A percentile compares a stretch with the other conserved stretches of the same genome.
These are phyloP conservation scores for Sarocladiaceae sp. DNA, from an alignment of 2,329 filamentous ascomycete genomes.

Conservation along the genomic window DNA sequence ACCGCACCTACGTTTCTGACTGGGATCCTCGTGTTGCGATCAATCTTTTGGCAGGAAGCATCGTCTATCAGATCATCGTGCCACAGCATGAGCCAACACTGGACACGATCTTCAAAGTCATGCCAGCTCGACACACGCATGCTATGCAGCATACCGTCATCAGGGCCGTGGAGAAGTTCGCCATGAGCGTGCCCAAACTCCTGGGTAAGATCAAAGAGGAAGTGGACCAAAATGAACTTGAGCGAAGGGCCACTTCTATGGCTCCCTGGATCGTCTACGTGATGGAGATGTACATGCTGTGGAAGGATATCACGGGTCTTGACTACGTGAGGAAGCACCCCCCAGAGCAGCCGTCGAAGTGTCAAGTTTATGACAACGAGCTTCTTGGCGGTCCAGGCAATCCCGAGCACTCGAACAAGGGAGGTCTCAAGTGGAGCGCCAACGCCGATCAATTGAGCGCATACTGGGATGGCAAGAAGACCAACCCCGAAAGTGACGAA, in stretches of 20 bases:
- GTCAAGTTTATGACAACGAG: background rate
- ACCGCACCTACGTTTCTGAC: background rate
- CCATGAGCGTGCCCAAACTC: background rate
- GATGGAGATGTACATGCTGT: background rate
- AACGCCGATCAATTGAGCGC: too few relatives aligned
- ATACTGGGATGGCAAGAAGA: too few relatives aligned
- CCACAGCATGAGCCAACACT: background rate
- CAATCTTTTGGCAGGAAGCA: background rate
- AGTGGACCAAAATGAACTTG: background rate
- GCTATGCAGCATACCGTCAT: background rate
- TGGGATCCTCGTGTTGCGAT: background rate
- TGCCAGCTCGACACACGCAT: background rate
- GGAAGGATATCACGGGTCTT: slow-evolving; percentile 3
- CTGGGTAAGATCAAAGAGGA: background rate
- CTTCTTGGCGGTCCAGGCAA: background rate
- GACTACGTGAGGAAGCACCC: background rate
- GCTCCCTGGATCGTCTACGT: background rate
- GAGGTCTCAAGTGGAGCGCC: too few relatives aligned
- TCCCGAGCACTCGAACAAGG: too few relatives aligned
- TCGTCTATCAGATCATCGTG: background rate
- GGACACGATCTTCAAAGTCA: background rate
- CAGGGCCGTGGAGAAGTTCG: background rate
- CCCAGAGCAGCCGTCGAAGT: background rate
- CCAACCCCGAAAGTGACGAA: background rate
- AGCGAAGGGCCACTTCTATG: background rate